Evolutionary conservation across 805 yeast species (phyloP), one percentile per base, ranked within the genome.

Genomic region (Hanseniaspora vineae): DNA sequence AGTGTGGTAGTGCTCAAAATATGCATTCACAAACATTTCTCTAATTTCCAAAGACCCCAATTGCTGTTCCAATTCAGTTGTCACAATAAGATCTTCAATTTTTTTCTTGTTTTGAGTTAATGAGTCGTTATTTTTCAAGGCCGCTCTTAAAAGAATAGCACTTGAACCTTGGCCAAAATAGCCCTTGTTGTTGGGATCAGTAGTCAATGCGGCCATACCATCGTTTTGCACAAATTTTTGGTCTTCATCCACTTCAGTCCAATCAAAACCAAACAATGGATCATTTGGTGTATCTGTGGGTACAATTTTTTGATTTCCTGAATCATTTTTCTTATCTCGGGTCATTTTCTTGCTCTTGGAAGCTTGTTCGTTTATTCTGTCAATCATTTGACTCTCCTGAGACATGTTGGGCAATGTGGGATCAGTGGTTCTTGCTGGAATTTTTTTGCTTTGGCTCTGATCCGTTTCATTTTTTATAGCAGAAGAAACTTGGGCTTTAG

Each of bases 91-190:
- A 33, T 50, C 50, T 23, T 53, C 56, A 9, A 54, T 52, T 3
- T 50, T 51, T 15, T 52, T 55, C 31, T 23, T 23, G 29, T 23
- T 23, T 23, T 23, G 29, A 8, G 29, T 23, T 8, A 23, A 23
- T 23, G 29, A 23, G 8, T 8, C 29, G 29, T 8, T 12, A 20
- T 40, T 31, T 13, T 19, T 10, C 10, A 42, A 46, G 5, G 50
- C 42, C 11, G 46, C 45, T 53, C 78, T 66, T 42, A 81, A 59
- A 17, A 77, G 64, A 8, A 76, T 75, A 2, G 81, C 72, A 50
- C 77, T 70, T 3, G 87, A 78, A 9, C 79, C 82, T 12, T 74
- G 72, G 1, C 88, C 88, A 53, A 76, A 76, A 57, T 77, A 80
- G 0, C 87, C 86, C 31, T 73, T 73, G 29, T 78, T 75, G 44